phyloP scores from a whole-genome alignment of 1,284 basidiomycete species.

The Fomes fomentarius region DNA sequence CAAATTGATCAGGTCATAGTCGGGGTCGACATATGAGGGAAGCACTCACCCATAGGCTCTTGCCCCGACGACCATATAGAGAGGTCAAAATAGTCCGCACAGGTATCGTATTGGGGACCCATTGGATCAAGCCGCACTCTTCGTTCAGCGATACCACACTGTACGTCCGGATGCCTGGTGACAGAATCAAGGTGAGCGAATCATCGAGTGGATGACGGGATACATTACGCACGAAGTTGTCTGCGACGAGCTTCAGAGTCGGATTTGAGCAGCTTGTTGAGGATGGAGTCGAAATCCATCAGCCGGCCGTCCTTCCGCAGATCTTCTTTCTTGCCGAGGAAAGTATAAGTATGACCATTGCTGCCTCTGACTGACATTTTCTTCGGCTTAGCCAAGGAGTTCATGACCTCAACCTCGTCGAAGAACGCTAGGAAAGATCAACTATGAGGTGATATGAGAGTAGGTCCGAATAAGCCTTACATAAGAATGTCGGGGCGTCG shows the following conservation, averaged over 20 bases:
- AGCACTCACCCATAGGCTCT: slow-evolving; percentile 64
- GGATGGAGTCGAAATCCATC: slow-evolving; percentile 99
- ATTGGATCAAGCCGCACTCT: slow-evolving; percentile 97
- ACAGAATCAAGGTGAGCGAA: slow-evolving; percentile 4
- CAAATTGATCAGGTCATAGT: slow-evolving; percentile 23
- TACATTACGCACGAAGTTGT: slow-evolving; percentile 71
- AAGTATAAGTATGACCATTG: slow-evolving; percentile 87
- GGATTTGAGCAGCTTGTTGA: slow-evolving; percentile 95
- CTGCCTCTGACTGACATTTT: slow-evolving; percentile 89
- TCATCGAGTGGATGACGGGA: not conserved
- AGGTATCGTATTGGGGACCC: slow-evolving; percentile 94
- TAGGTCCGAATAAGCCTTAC: slow-evolving; percentile 48
- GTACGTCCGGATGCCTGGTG: slow-evolving; percentile 90
- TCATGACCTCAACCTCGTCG: slow-evolving; percentile 92
- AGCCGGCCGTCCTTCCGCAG: slow-evolving; percentile 95
- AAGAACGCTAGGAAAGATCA: slow-evolving; percentile 58
- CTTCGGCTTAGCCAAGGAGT: slow-evolving; percentile 89
- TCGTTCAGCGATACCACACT: slow-evolving; percentile 97
- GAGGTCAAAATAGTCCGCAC: slow-evolving; percentile 81
- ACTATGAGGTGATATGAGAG: not conserved
- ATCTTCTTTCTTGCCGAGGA: slow-evolving; percentile 98
- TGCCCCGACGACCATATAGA: slow-evolving; percentile 68
- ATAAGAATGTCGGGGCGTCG: slow-evolving; percentile 76
- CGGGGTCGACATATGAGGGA: not conserved
- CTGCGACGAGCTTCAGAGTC: slow-evolving; percentile 92